These are phyloP conservation scores for Parasitella parasitica DNA, from an alignment of 371 early-diverging fungal genomes.

Conservation along the genomic window DNA sequence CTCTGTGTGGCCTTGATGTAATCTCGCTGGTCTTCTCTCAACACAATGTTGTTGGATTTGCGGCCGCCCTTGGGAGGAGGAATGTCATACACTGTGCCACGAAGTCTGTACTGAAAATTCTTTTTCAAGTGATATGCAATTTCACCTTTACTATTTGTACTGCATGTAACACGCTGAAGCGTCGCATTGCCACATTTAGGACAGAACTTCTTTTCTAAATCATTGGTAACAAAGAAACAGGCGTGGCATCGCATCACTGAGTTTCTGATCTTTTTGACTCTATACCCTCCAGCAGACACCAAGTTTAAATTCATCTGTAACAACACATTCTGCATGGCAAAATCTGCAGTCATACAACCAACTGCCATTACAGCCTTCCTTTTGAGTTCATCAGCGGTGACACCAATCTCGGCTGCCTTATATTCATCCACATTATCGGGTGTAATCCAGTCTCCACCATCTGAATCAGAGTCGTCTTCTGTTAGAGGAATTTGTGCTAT, in stretches of 20 bases:
- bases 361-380: constrained; percentile 59
- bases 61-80: constrained; percentile 86
- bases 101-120: constrained; percentile 87
- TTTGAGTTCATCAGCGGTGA: constrained; percentile 41
- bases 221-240: constrained; percentile 83
- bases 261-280: constrained; percentile 77
- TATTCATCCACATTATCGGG: constrained; percentile 80
- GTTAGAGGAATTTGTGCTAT: constrained; percentile 11
- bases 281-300: constrained; percentile 82
- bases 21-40: constrained; percentile 92
- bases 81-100: constrained; percentile 89
- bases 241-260: constrained; percentile 95
- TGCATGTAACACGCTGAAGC: constrained; percentile 80
- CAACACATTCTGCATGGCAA: constrained; percentile 97
- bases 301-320: constrained; percentile 90
- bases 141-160: constrained; percentile 79
- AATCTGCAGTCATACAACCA: constrained; percentile 93
- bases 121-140: constrained; percentile 83
- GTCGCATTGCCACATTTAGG: constrained; percentile 91
- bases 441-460: constrained; percentile 93
- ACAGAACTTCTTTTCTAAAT: constrained; percentile 93
- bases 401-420: constrained; percentile 58
- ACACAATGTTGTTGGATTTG: constrained; percentile 73
- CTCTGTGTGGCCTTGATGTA: constrained; percentile 62
- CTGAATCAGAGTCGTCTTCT: constrained; percentile 43